Conservation (phyloP, 129 eudicot species). For the Escallonia herrerae region DNA sequence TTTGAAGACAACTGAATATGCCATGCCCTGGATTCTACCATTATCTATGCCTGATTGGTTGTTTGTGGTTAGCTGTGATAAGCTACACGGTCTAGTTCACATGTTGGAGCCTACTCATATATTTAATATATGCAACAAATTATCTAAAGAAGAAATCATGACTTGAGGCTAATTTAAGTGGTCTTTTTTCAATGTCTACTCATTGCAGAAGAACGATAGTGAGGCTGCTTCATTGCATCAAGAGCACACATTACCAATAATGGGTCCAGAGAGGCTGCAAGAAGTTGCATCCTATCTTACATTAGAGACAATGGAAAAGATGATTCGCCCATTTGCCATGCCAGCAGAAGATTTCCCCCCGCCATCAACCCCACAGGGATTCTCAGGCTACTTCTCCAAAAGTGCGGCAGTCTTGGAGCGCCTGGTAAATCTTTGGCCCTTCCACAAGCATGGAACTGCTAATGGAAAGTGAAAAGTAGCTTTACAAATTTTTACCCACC, state of each 20-base stretch:
- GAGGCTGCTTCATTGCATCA: constrained; percentile 76
- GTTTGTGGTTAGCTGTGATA: too few relatives aligned
- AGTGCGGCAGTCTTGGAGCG: constrained; percentile 87
- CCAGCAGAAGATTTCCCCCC: constrained; percentile 99
- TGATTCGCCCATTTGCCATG: constrained; percentile 92
- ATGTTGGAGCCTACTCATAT: too few relatives aligned
- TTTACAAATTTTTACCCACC: not conserved
- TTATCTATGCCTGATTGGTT: too few relatives aligned
- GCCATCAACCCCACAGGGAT: constrained; percentile 76
- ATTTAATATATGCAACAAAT: too few relatives aligned
- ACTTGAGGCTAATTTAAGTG: too few relatives aligned
- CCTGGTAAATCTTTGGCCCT: constrained; percentile 93
- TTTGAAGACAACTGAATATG: not conserved
- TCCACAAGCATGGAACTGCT: constrained; percentile 58
- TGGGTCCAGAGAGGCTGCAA: constrained; percentile 98
- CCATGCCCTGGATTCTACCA: too few relatives aligned
- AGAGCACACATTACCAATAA: constrained; percentile 91
- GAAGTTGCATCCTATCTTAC: constrained; percentile 76
- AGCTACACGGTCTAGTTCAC: too few relatives aligned
- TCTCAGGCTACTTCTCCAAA: constrained; percentile 83
- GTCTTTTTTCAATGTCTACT: not conserved
- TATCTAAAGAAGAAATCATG: too few relatives aligned
- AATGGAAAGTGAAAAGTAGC: constrained; percentile 39
- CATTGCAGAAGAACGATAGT: constrained; percentile 50
- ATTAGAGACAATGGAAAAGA: constrained; percentile 74